phyloP scores from a whole-genome alignment of 116 monocot genomes.

The Trichopus zeylanicus region DNA sequence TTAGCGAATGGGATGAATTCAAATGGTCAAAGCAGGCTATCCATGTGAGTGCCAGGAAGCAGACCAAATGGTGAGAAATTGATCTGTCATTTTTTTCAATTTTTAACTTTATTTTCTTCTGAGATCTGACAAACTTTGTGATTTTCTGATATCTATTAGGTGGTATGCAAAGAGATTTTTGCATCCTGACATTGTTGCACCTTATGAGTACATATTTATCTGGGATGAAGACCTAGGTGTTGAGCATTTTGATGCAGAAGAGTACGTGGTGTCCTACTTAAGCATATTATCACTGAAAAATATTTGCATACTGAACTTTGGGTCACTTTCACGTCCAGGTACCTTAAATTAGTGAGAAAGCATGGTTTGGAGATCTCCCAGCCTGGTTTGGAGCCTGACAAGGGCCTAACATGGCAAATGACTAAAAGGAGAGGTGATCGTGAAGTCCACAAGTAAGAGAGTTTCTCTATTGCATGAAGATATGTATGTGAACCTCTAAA shows the following conservation, averaged over 20 bases:
- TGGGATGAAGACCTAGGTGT: conserved; percentile 73
- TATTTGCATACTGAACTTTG: background rate
- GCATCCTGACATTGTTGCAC: conserved; percentile 64
- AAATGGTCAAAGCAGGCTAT: conserved; percentile 72
- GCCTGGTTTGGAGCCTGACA: conserved; percentile 61
- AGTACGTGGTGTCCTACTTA: conserved; percentile 24
- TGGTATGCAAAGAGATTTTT: conserved; percentile 72
- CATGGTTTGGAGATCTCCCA: conserved; percentile 85
- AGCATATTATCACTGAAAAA: background rate
- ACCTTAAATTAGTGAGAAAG: conserved; percentile 75
- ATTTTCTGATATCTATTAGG: conserved; percentile 33
- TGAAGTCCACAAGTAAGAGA: conserved; percentile 78
- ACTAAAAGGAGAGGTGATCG: conserved; percentile 55
- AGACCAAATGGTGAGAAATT: conserved; percentile 55
- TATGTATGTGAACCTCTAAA: no score
- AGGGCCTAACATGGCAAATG: conserved; percentile 78
- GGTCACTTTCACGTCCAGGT: conserved; percentile 28
- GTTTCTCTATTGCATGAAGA: background rate
- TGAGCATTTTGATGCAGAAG: conserved; percentile 61
- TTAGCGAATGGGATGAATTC: conserved; percentile 64
- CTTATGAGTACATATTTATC: conserved; percentile 67
- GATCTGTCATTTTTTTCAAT: no score
- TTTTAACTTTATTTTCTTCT: background rate
- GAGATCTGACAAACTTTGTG: background rate
- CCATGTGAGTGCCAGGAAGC: conserved; percentile 52